These are phyloP conservation scores for Mycosphaerella arachidis DNA, from an alignment of 2,329 filamentous ascomycete species.

Conservation along the genomic window DNA sequence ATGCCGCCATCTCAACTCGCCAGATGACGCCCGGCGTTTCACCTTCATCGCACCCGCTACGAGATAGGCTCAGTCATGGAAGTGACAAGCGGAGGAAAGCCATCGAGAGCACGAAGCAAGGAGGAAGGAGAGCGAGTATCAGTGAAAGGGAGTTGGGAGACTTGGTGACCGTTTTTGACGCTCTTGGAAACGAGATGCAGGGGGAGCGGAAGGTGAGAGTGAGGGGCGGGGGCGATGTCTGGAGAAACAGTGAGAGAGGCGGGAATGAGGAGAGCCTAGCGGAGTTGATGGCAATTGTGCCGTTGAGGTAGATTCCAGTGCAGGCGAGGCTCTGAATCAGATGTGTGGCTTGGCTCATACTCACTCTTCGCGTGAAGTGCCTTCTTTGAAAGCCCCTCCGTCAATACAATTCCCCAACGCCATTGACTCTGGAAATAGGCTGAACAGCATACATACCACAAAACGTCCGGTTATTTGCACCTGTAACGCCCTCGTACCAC, in stretches of 20 bases:
- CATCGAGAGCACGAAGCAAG: background rate
- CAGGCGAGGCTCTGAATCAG: background rate
- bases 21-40: slow-evolving; percentile 3
- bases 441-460: no score
- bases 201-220: background rate
- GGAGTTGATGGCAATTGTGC: background rate
- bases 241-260: background rate
- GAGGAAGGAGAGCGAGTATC: background rate
- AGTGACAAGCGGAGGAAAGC: background rate
- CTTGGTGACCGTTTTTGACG: background rate
- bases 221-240: background rate
- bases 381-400: background rate
- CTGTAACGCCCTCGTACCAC: background rate
- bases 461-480: no score
- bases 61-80: background rate
- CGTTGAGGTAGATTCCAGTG: background rate
- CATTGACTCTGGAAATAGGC: no score
- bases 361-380: no score
- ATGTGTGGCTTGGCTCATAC: background rate
- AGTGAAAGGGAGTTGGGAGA: background rate
- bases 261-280: background rate
- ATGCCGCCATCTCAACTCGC: background rate
- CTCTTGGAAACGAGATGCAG: background rate
- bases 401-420: no score
- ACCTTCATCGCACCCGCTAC: background rate